Conservation (phyloP, 805 yeast genomes). For the Suhomyces faveliae region DNA sequence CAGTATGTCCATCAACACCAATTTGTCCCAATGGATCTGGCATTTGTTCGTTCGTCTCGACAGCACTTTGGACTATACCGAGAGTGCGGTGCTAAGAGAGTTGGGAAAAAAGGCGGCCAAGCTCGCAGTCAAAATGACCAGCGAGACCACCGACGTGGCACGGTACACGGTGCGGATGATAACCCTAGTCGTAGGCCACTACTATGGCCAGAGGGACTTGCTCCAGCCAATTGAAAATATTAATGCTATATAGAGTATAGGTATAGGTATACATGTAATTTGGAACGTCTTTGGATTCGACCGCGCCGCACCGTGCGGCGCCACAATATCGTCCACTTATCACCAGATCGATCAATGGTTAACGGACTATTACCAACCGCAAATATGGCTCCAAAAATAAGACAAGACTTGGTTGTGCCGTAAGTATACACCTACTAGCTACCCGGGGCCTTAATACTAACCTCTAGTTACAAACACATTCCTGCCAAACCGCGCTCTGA, state of each 20-base stretch:
- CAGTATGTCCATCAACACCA: constrained; percentile 25
- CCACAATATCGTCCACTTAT: not conserved
- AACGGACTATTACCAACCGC: not conserved
- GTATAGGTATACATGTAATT: too few relatives aligned
- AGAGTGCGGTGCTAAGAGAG: constrained; percentile 33
- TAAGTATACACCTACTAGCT: constrained; percentile 17
- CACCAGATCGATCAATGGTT: not conserved
- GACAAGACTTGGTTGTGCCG: constrained; percentile 36
- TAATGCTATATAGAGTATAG: too few relatives aligned
- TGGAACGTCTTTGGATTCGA: not conserved
- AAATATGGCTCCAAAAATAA: constrained; percentile 26
- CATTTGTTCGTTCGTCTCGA: constrained; percentile 35
- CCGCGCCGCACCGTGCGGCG: not conserved
- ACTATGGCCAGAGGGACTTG: constrained; percentile 36
- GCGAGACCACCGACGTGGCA: constrained; percentile 11
- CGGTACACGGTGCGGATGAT: constrained; percentile 31
- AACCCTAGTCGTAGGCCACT: constrained; percentile 28
- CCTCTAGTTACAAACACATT: constrained; percentile 42
- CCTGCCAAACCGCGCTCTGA: constrained; percentile 49
- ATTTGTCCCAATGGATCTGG: constrained; percentile 38
- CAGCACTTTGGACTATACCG: constrained; percentile 30
- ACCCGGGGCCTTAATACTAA: not conserved
- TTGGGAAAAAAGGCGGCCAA: constrained; percentile 40
- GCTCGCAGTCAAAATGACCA: constrained; percentile 15
- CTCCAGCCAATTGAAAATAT: too few relatives aligned